phyloP scores from a whole-genome alignment of 371 early-diverging fungal genomes.

The Syncephalastrum contaminatum region DNA sequence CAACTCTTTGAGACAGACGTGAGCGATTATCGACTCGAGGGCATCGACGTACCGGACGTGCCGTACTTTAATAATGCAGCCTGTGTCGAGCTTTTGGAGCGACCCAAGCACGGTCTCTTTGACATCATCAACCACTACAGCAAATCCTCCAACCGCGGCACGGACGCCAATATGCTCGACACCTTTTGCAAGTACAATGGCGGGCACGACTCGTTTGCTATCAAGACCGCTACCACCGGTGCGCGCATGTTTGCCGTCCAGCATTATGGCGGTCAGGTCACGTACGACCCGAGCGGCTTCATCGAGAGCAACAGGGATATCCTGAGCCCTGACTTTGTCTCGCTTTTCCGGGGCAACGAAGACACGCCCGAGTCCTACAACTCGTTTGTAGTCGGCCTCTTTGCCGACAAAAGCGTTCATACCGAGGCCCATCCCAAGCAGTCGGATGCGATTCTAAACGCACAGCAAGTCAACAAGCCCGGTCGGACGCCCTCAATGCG shows the following conservation, averaged over 20 bases:
- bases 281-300: conserved; percentile 76
- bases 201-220: conserved; percentile 47
- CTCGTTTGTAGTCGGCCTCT: conserved; percentile 35
- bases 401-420: conserved; percentile 40
- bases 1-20: conserved; percentile 64
- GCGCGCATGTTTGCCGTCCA: conserved; percentile 65
- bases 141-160: conserved; percentile 33
- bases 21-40: conserved; percentile 55
- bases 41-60: conserved; percentile 48
- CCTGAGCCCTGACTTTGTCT: conserved; percentile 78
- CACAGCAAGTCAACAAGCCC: conserved; percentile 57
- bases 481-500: conserved; percentile 51
- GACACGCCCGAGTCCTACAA: conserved; percentile 55
- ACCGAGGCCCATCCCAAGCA: conserved; percentile 66
- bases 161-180: conserved; percentile 37
- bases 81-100: conserved; percentile 53
- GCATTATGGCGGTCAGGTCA: conserved; percentile 79
- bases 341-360: conserved; percentile 56
- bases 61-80: conserved; percentile 53
- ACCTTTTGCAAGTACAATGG: conserved; percentile 42
- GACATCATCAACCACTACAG: conserved; percentile 56
- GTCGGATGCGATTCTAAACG: conserved; percentile 59
- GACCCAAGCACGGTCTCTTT: conserved; percentile 52
- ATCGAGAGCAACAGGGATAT: conserved; percentile 70
- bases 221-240: conserved; percentile 37